Base-by-base conservation (phyloP, 176 grass and related monocot genomes). In the Tillandsia leiboldiana region DNA sequence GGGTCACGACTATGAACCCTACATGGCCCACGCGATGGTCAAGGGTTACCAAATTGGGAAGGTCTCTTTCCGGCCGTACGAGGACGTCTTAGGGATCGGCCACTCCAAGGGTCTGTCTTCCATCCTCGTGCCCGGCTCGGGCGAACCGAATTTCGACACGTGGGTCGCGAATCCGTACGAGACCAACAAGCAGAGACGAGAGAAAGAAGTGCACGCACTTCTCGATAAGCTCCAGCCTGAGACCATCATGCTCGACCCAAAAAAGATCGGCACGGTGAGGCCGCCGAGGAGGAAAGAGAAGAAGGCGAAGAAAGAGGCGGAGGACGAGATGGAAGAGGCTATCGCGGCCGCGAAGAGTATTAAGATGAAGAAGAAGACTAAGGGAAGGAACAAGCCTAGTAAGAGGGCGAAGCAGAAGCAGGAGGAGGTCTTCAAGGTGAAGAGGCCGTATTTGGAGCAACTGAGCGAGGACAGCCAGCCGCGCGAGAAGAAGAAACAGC, bases 301-400 rank as follows among this genome's bases (percentile, higher is more conserved):
- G 62, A 78, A 48, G 14, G 81, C 71, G 49, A 92, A 81, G 69
- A 81, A 87, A 17, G 79, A 90, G 72, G 82, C 68, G 11, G 77
- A 90, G 51, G 79, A 83, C 12, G 81, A 83, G 66, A 87, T 92
- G 69, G 89, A 90, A 71, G 67, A 66, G 14, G 89, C 77, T 15
- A 51, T 92, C 1, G 73, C 87, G 53, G 74, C 77, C 0, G 80
- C 86, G 47, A 97, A 96, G 69, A 79, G 73, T 48, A 77, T 50
- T n/a, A 49, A 65, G 63, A 14, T 81, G 3, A 92, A 92, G 84
- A 97, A 97, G 27, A 97, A 97, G 63, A 97, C 94, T 8, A 97
- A 97, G 78, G 89, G 94, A 66, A 97, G 89, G 77, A 92, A 71
- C 71, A 97, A 97, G 64, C 86, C 94, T 5, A 97, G 89, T 72